Percentiles rank a stretch among this genome's conserved stretches.
These are phyloP conservation scores for Myrica gale DNA, from an alignment of 306 rosid genomes.

Conservation along the genomic window DNA sequence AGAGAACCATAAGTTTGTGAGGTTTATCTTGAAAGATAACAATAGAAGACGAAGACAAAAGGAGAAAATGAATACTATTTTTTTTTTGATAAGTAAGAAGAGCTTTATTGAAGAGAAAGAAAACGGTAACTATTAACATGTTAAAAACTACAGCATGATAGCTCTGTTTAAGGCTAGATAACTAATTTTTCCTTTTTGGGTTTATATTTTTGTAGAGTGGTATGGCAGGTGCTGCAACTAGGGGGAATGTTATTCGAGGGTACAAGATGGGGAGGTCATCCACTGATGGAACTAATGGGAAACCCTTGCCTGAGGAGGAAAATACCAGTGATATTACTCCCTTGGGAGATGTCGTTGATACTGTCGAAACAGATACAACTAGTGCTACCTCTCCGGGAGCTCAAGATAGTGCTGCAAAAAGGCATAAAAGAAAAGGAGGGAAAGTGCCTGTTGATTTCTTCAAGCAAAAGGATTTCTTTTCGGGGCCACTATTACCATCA, in stretches of 20 bases:
- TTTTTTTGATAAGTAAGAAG: too few relatives aligned
- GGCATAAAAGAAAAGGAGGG: constrained; percentile 16
- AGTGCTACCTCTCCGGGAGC: constrained; percentile 17
- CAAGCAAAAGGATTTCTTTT: constrained; percentile 32
- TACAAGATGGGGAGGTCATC: constrained; percentile 24
- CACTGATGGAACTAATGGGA: constrained; percentile 25
- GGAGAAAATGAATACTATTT: not conserved
- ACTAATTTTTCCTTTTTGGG: constrained; percentile 26
- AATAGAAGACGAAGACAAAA: not conserved
- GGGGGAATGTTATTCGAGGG: constrained; percentile 52
- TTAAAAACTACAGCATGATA: constrained; percentile 5
- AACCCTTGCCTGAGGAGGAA: constrained; percentile 40
- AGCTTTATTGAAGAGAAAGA: too few relatives aligned
- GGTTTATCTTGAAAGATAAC: not conserved
- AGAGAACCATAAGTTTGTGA: not conserved
- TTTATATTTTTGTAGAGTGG: constrained; percentile 50
- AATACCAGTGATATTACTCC: constrained; percentile 29
- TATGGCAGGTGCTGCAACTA: constrained; percentile 29
- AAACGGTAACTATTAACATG: too few relatives aligned
- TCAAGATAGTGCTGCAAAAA: constrained; percentile 30
- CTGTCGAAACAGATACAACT: constrained; percentile 36
- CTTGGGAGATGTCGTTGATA: constrained; percentile 23
- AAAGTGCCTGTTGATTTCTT: constrained; percentile 33
- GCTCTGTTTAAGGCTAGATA: constrained; percentile 20
- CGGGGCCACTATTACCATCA: constrained; percentile 68